phyloP scores from a whole-genome alignment of 805 yeast species.

The Cyberlindnera euphorbiae region DNA sequence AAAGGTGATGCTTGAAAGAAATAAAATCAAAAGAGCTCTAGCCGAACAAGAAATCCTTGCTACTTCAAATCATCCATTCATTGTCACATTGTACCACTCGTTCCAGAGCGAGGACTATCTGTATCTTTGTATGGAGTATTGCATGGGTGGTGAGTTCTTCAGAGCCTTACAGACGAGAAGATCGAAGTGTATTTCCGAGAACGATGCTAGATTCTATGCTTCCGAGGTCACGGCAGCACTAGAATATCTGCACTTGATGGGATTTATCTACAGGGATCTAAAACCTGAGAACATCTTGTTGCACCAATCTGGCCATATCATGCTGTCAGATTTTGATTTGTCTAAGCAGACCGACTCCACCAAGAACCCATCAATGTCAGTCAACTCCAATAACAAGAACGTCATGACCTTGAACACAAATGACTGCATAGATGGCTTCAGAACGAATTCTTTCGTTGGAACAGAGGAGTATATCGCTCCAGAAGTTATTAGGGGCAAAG shows the following conservation, averaged over 20 bases:
- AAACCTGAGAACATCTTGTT: slow-evolving; percentile 93
- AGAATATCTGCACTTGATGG: slow-evolving; percentile 94
- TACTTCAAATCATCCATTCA: slow-evolving; percentile 94
- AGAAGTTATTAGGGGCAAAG: slow-evolving; percentile 94
- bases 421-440: slow-evolving; percentile 90
- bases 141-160: slow-evolving; percentile 99
- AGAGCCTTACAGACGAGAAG: slow-evolving; percentile 90
- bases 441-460: slow-evolving; percentile 97
- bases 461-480: slow-evolving; percentile 99
- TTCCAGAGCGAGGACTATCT: slow-evolving; percentile 91
- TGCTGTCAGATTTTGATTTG: slow-evolving; percentile 94
- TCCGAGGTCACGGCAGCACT: slow-evolving; percentile 96
- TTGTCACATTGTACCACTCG: slow-evolving; percentile 92
- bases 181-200: slow-evolving; percentile 79
- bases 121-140: slow-evolving; percentile 95
- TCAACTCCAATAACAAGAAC: slow-evolving; percentile 28
- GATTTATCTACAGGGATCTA: slow-evolving; percentile 92
- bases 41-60: slow-evolving; percentile 97
- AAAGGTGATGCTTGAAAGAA: slow-evolving; percentile 90
- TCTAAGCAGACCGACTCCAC: slow-evolving; percentile 81
- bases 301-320: slow-evolving; percentile 96
- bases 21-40: slow-evolving; percentile 88
- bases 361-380: slow-evolving; percentile 64
- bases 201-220: slow-evolving; percentile 89
- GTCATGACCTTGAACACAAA: slow-evolving; percentile 83